Base-by-base conservation (phyloP, 2,329 filamentous ascomycete genomes). In the Parastagonospora nodorum region DNA sequence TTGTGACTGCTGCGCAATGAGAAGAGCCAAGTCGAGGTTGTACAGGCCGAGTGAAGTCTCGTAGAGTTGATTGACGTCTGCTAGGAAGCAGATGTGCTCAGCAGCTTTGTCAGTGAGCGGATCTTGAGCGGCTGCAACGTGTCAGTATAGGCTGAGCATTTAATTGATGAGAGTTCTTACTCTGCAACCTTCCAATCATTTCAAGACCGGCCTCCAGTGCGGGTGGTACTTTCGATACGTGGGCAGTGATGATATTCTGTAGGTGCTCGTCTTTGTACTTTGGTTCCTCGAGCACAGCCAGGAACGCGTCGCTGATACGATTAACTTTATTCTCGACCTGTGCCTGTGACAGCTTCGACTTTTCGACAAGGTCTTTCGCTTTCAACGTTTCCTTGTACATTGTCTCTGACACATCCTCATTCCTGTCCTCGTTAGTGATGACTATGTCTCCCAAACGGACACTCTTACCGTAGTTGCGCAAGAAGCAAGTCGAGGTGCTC, bases 1-100 rank as follows among this genome's bases (percentile, higher is more conserved):
- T 74, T 99, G 94, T 0, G 92, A 94, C 69, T 97, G 92, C 68
- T 99, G 94, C 0, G 94, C 94, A 10, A 99, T 90, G 5, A 97
- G 80, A 9, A 99, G 80, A 3, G 93, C 88, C 7, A 99, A 84
- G 9, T 96, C 91, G 2, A 99, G 83, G 66, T 97, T 87, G 70
- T 99, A 99, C 2, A 97, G 80, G 1, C 92, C 92, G 2, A 99
- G 80, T 0, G 94, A 90, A 53, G 92, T 87, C 55, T 97, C 90
- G 66, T 96, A 99, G 0, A 99, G 83, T 33, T 87, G 86, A 71
- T 97, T 95, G 39, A 95, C 88, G 73, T 99, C 94, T 0, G 92
- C 90, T 36, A 99, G 82, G 80, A 99, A 99, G 79, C 92, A 97
- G 53, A 99, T 97, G 67, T 99, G 94, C 69, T 97, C 92, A 16